Conservation (phyloP, 768 basidiomycete species). For the Russula sp. region DNA sequence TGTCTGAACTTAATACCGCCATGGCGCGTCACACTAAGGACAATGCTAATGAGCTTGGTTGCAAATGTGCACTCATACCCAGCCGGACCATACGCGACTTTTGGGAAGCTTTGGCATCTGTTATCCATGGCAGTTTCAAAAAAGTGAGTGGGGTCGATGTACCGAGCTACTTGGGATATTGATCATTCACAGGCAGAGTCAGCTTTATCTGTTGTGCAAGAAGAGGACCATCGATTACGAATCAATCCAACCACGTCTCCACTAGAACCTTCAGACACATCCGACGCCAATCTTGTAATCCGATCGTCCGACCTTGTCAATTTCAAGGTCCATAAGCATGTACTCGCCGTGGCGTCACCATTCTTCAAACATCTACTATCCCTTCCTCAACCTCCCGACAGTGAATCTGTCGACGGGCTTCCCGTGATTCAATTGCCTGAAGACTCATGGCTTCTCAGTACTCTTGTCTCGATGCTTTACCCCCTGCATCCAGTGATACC, state of each 20-base stretch:
- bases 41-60: neutral
- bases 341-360: slow-evolving; percentile 8
- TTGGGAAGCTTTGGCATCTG: slow-evolving; percentile 2
- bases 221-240: neutral
- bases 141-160: neutral
- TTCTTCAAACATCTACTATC: slow-evolving; percentile 25
- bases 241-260: neutral
- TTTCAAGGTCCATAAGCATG: slow-evolving; percentile 17
- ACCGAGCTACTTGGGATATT: too few relatives aligned
- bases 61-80: neutral
- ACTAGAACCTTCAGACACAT: neutral
- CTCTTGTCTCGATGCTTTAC: slow-evolving; percentile 21
- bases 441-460: neutral
- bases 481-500: slow-evolving; percentile 12
- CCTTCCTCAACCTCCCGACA: slow-evolving; percentile 10
- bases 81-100: slow-evolving; percentile 1
- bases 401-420: neutral
- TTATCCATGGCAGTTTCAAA: neutral
- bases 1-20: neutral
- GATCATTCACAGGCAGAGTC: neutral
- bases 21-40: neutral
- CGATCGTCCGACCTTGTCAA: slow-evolving; percentile 12
- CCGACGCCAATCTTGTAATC: neutral
- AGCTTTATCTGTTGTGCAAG: neutral
- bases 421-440: slow-evolving; percentile 12